Percentiles rank a stretch among this genome's conserved stretches.
Evolutionary conservation across 805 yeast genomes (phyloP).

Genomic region (Gaillardinia entomophila): DNA sequence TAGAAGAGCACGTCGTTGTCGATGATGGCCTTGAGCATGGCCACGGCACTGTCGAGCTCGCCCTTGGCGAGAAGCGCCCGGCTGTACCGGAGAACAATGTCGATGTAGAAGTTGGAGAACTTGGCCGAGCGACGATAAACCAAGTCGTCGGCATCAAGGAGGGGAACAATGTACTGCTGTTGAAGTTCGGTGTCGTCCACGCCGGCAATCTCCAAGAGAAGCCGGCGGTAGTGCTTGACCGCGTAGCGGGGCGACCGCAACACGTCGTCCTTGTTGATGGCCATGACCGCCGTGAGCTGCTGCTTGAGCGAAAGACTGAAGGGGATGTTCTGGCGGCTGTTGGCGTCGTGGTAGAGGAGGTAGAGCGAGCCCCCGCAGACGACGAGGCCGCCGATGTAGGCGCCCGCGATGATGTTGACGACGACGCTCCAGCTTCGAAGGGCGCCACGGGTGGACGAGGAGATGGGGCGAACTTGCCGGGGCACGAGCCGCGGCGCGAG

Average conservation of each 20-base stretch:
- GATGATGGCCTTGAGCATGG: slow-evolving; percentile 22
- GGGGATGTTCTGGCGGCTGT: slow-evolving; percentile 34
- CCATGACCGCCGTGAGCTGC: slow-evolving; percentile 34
- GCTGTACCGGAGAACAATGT: slow-evolving; percentile 36
- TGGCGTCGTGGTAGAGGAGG: slow-evolving; percentile 35
- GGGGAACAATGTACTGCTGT: slow-evolving; percentile 27
- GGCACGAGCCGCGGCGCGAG: slow-evolving; percentile 2
- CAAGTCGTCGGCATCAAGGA: slow-evolving; percentile 25
- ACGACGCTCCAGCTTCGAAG: slow-evolving; percentile 24
- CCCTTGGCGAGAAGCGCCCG: slow-evolving; percentile 38
- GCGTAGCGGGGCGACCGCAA: slow-evolving; percentile 36
- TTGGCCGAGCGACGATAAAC: slow-evolving; percentile 20
- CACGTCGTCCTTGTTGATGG: slow-evolving; percentile 39
- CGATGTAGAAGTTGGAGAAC: slow-evolving; percentile 38
- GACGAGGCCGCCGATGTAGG: slow-evolving; percentile 35
- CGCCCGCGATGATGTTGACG: slow-evolving; percentile 35
- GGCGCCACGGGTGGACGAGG: too few species aligned
- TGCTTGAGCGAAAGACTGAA: slow-evolving; percentile 27
- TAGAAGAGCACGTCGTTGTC: slow-evolving; percentile 31
- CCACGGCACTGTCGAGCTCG: slow-evolving; percentile 22
- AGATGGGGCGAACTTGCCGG: slow-evolving; percentile 1
- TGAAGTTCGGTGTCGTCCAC: slow-evolving; percentile 19
- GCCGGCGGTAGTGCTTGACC: slow-evolving; percentile 36
- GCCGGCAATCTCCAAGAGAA: slow-evolving; percentile 29
- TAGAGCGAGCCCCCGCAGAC: slow-evolving; percentile 34